Evolutionary conservation across 2,329 filamentous ascomycete species (phyloP).

Genomic region (Fusarium newnesense): DNA sequence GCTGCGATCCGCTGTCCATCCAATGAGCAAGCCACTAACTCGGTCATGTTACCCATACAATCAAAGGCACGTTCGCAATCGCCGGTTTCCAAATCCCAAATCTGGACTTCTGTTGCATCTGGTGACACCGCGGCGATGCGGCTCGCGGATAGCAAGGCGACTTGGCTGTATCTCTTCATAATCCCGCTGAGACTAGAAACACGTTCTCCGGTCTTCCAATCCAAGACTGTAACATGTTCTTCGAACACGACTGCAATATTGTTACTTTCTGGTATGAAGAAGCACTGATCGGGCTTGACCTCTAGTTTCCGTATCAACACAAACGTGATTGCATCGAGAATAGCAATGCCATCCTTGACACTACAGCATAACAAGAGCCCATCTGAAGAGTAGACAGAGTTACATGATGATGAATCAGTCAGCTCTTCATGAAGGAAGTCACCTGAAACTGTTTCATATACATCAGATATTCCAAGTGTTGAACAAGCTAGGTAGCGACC

Average conservation of each 20-base stretch:
- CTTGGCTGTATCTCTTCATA: accelerated
- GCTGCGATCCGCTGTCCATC: not conserved
- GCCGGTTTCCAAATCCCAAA: accelerated
- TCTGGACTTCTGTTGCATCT: accelerated
- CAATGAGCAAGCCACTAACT: not conserved
- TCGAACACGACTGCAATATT: accelerated
- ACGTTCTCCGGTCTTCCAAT: not conserved
- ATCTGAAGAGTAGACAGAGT: not conserved
- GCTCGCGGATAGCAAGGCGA: not conserved
- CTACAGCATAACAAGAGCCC: not conserved
- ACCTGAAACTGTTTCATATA: not conserved
- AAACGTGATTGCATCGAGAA: not conserved
- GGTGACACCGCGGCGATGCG: accelerated
- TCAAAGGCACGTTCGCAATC: accelerated
- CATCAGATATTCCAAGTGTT: accelerated
- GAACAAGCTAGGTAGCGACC: not conserved
- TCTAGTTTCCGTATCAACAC: accelerated
- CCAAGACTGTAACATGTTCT: accelerated
- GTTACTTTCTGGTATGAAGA: not conserved
- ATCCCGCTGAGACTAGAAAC: accelerated
- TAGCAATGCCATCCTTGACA: accelerated
- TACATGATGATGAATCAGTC: no score
- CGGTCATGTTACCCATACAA: accelerated
- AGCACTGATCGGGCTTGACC: accelerated
- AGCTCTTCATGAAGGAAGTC: not conserved